These are phyloP conservation scores for Malassezia furfur DNA, from an alignment of 1,284 basidiomycete species.

Conservation along the genomic window DNA sequence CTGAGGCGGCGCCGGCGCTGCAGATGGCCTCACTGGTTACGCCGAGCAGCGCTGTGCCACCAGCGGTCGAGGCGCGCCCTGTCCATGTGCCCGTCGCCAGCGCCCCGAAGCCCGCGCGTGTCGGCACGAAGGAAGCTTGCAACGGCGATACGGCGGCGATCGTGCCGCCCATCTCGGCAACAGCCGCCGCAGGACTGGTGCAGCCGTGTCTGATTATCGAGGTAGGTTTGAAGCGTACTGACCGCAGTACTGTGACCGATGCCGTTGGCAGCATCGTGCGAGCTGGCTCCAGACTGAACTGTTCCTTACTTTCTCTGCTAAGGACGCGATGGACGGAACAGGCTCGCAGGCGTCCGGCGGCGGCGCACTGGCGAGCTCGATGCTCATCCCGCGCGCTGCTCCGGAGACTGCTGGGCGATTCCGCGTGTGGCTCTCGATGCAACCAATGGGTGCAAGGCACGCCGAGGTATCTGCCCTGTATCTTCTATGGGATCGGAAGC, in stretches of 20 bases:
- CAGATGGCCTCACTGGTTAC: too few relatives aligned
- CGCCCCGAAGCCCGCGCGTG: too few relatives aligned
- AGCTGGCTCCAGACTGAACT: constrained; percentile 19
- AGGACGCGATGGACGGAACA: background rate
- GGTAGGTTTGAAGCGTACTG: background rate
- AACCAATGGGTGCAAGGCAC: background rate
- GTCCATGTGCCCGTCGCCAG: too few relatives aligned
- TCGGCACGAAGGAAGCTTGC: too few relatives aligned
- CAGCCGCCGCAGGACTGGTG: background rate
- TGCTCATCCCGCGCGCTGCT: constrained; percentile 11
- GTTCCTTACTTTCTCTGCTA: constrained; percentile 14
- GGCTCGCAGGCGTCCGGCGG: constrained; percentile 9
- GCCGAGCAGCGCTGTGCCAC: too few relatives aligned
- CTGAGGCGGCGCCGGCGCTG: too few relatives aligned
- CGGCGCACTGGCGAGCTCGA: constrained; percentile 3
- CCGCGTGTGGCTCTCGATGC: constrained; percentile 10
- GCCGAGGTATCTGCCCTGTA: background rate
- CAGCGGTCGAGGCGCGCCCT: too few relatives aligned
- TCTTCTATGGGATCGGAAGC: constrained; percentile 17
- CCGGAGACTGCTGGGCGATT: constrained; percentile 17
- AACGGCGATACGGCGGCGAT: background rate
- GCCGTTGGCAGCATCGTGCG: constrained; percentile 19
- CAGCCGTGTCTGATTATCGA: constrained; percentile 16
- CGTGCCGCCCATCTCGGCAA: constrained; percentile 6
- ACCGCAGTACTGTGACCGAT: constrained; percentile 17